A percentile compares a stretch with the other conserved stretches of the same genome.
Evolutionary conservation across 2,329 filamentous ascomycete species (phyloP).

Genomic region (Arthrobotrys entomopaga): DNA sequence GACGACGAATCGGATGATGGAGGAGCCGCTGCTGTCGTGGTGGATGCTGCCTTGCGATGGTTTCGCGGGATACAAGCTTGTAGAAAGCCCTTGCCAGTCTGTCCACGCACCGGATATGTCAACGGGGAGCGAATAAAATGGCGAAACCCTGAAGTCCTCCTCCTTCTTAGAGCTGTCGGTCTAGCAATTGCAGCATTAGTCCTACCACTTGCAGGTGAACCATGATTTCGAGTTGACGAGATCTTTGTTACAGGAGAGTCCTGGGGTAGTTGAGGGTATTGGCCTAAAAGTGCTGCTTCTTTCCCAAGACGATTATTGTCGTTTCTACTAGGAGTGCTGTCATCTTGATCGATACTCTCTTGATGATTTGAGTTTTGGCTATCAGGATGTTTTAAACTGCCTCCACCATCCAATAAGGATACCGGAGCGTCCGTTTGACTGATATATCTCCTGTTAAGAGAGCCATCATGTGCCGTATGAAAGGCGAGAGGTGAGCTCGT

Average conservation of each 20-base stretch:
- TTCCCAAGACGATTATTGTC: constrained; percentile 17
- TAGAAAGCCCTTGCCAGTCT: constrained; percentile 22
- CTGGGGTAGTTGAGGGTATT: constrained; percentile 9
- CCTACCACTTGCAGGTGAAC: constrained; percentile 3
- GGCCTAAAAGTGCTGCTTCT: constrained; percentile 14
- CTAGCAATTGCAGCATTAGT: background rate
- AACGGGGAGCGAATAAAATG: constrained; percentile 38
- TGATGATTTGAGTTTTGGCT: constrained; percentile 17
- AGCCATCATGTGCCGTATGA: constrained; percentile 1
- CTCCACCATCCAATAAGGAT: constrained; percentile 29
- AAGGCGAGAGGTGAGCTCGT: constrained; percentile 3
- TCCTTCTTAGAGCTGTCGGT: constrained; percentile 13
- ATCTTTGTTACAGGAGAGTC: constrained; percentile 6
- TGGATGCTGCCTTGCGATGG: constrained; percentile 16
- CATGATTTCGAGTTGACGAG: background rate
- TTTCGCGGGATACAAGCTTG: constrained; percentile 36
- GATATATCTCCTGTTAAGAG: background rate
- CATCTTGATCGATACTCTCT: constrained; percentile 13
- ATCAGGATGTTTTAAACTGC: constrained; percentile 24
- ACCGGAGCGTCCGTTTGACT: background rate
- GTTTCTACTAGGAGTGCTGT: background rate
- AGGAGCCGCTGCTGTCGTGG: background rate
- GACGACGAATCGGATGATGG: constrained; percentile 7
- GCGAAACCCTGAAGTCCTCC: constrained; percentile 21
- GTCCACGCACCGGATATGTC: constrained; percentile 24